These are phyloP conservation scores for Paramyrothecium sp. DNA, from an alignment of 2,329 filamentous ascomycete genomes.

Conservation along the genomic window DNA sequence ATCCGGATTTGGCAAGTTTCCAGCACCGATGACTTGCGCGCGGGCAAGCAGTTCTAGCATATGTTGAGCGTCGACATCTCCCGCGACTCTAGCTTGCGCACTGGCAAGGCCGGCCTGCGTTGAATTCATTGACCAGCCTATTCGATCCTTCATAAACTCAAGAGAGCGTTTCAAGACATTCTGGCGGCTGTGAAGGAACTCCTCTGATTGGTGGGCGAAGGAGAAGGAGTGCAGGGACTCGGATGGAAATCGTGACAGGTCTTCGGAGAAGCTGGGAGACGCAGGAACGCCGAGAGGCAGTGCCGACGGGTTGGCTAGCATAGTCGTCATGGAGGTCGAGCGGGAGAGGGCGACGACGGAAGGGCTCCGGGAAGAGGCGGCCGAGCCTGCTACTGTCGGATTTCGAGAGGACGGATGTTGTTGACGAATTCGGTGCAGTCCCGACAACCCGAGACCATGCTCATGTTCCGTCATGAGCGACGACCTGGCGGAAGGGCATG, in stretches of 20 bases:
- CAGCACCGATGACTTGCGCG: conserved; percentile 73
- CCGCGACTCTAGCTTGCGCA: conserved; percentile 78
- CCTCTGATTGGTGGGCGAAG: conserved; percentile 92
- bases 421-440: conserved; percentile 91
- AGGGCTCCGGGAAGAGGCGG: conserved; percentile 60
- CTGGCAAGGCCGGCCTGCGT: conserved; percentile 74
- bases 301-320: conserved; percentile 56
- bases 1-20: conserved; percentile 54
- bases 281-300: conserved; percentile 59
- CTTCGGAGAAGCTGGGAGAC: conserved; percentile 80
- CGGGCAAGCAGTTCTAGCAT: conserved; percentile 86
- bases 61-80: conserved; percentile 82
- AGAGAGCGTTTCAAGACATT: conserved; percentile 90
- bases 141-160: conserved; percentile 93
- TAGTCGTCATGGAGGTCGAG: conserved; percentile 69
- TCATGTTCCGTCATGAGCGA: conserved; percentile 83
- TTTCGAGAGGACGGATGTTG: conserved; percentile 64
- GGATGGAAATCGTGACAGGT: conserved; percentile 87
- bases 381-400: conserved; percentile 62
- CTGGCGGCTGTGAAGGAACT: conserved; percentile 86
- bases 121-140: conserved; percentile 69
- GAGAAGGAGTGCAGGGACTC: conserved; percentile 98
- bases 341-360: conserved; percentile 58
- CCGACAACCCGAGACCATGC: conserved; percentile 80
- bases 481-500: conserved; percentile 54